Base-by-base conservation (phyloP, 2,329 filamentous ascomycete species). In the Sclerotinia borealis region DNA sequence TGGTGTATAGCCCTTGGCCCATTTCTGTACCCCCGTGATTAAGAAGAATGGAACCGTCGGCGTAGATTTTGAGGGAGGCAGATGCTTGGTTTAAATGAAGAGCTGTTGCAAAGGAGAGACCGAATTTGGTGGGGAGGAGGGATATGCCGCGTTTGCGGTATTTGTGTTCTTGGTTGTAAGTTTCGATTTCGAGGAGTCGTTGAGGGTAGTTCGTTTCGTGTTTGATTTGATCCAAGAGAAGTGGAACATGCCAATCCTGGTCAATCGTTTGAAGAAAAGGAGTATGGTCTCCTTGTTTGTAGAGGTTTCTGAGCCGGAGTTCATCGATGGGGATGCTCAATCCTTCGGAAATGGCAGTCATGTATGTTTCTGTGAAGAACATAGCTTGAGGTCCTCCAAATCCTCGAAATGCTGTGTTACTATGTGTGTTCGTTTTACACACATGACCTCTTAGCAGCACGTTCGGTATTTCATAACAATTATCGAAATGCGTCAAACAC, bases 1-100 rank as follows among this genome's bases (percentile, higher is more conserved):
- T 98, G 15, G 93, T 98, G 77, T 98, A 90, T 5, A 98, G 80
- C 7, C 69, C 93, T 77, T 98, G 93, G 9, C 93, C 93, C 93
- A 98, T 98, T 77, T 98, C 93, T 0, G 92, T 96, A 65, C 93
- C 93, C 56, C 93, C 93, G 71, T 98, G 93, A 1, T 93, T 93
- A 6, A 98, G 89, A 1, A 98, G 83, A 9, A 98, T 82, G 10
- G 89, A 93, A 0, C 93, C 93, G 69, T 98, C 93, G 72, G 96
- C 93, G 75, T 97, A 98, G 67, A 98, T 93, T 77, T 97, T 93
- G 1, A 98, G 92, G 54, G 97, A 80, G 0, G 93, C 92, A 48
- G 92, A 92, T 2, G 93, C 93, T 75, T 98, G 93, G 76, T 98
- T 98, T 70, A 97, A 82, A 80, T 95, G 96, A 3, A 96, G 81